Evolutionary conservation across 1,284 basidiomycete species (phyloP).

Genomic region (Heterobasidion parviporum): DNA sequence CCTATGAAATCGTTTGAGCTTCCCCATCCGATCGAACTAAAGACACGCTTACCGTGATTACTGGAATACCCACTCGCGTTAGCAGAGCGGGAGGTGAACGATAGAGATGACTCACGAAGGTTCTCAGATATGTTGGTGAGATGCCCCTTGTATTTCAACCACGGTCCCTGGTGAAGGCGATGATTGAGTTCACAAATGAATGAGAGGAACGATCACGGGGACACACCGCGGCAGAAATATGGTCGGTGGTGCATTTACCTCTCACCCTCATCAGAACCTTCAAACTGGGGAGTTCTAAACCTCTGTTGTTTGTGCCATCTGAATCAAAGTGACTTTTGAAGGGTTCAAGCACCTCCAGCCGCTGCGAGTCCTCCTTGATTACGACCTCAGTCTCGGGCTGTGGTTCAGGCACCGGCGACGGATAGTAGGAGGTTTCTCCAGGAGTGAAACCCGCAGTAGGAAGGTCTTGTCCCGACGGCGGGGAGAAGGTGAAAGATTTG

Average conservation of each 20-base stretch:
- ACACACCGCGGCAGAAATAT: conserved; percentile 86
- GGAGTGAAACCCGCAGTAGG: conserved; percentile 79
- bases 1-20: conserved; percentile 28
- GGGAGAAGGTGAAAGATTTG: conserved; percentile 75
- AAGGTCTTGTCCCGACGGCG: conserved; percentile 82
- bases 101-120: conserved; percentile 56
- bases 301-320: conserved; percentile 37
- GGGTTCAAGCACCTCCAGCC: conserved; percentile 84
- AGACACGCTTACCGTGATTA: conserved; percentile 7
- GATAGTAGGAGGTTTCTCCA: conserved; percentile 78
- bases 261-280: conserved; percentile 86
- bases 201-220: not conserved
- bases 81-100: not conserved
- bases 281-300: conserved; percentile 74
- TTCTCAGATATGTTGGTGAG: conserved; percentile 96
- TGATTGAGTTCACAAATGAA: not conserved
- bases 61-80: not conserved
- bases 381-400: conserved; percentile 74
- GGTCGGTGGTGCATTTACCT: conserved; percentile 98
- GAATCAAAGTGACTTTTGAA: conserved; percentile 75
- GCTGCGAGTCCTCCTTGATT: conserved; percentile 74
- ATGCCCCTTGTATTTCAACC: conserved; percentile 98
- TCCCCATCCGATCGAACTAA: not conserved
- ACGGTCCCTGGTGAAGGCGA: conserved; percentile 60
- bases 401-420: conserved; percentile 68